Base-by-base conservation (phyloP, 148 eudicot genomes). In the Vaccinium corymbosum region DNA sequence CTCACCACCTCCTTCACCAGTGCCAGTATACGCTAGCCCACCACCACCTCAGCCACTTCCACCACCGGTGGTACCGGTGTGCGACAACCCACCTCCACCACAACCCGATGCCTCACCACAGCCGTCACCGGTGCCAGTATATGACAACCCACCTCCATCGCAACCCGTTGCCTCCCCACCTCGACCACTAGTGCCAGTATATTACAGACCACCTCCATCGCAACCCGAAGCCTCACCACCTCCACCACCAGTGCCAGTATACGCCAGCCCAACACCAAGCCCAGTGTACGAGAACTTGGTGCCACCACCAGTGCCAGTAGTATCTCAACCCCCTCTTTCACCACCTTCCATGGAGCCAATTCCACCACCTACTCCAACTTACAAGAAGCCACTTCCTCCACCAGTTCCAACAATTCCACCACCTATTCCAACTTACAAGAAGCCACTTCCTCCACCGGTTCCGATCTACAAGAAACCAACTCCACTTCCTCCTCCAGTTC, bases 391-490 rank as follows among this genome's bases (percentile, higher is more conserved):
- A 25, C 35, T 15, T 8, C 72, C 72, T 12, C 13, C 16, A 10
- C 35, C 71, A 64, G 71, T 22, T 62, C 35, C 35, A 32, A 32
- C 46, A 42, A 42, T 42, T 42, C 19, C 49, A 52, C 76, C 75
- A 10, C 11, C 77, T 0, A 7, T 1, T 38, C 12, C 12, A 59
- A 42, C 56, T 10, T 72, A 71, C 56, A 86, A 86, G 79, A 88
- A 88, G 22, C 90, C 88, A 35, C 72, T 64, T 50, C 90, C 88
- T 46, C 87, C 86, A 49, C 29, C 71, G 29, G 42, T 38, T 38
- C 42, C 42, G 3, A 38, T 38, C 42, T 38, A 38, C 42, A 38
- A 38, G 42, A 38, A 38, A 4, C 42, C 46, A 42, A 42, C 6
- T 42, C 19, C 49, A 52, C 75, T 13, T 52, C 55, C 14, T 52